phyloP scores from a whole-genome alignment of 225 moss, liverwort and hornwort genomes.

The Bryoerythrophyllum caledonicum region DNA sequence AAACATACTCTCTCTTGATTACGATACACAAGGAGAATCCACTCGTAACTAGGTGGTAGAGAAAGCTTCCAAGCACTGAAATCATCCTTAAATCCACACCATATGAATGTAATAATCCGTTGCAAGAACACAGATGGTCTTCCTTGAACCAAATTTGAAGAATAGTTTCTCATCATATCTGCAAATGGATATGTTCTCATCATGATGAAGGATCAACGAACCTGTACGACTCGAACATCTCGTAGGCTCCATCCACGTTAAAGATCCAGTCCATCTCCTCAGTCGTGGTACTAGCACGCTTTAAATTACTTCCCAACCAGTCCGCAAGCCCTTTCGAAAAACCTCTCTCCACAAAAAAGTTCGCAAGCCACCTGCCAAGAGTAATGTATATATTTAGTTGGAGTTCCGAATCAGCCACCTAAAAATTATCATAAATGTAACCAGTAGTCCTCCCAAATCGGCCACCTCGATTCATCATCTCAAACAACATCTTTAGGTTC shows the following conservation, averaged over 20 bases:
- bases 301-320: slow-evolving; percentile 97
- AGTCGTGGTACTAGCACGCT: slow-evolving; percentile 47
- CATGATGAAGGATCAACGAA: slow-evolving; percentile 15
- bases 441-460: too few species aligned
- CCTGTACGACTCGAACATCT: slow-evolving; percentile 90
- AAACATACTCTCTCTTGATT: too few species aligned
- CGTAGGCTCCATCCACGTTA: slow-evolving; percentile 69
- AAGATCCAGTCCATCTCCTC: slow-evolving; percentile 95
- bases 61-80: too few species aligned
- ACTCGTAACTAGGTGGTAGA: too few species aligned
- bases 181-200: not conserved
- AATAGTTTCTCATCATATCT: not conserved
- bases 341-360: slow-evolving; percentile 65
- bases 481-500: too few species aligned
- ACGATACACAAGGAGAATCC: too few species aligned
- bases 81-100: slow-evolving; percentile 1
- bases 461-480: too few species aligned
- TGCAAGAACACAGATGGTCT: not conserved
- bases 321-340: slow-evolving; percentile 81
- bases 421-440: too few species aligned
- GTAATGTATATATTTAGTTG: too few species aligned
- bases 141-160: slow-evolving; percentile 1
- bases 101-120: not conserved
- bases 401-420: too few species aligned
- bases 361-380: slow-evolving; percentile 71